Base-by-base conservation (phyloP, 2,329 filamentous ascomycete genomes). In the Coniochaeta sp. region DNA sequence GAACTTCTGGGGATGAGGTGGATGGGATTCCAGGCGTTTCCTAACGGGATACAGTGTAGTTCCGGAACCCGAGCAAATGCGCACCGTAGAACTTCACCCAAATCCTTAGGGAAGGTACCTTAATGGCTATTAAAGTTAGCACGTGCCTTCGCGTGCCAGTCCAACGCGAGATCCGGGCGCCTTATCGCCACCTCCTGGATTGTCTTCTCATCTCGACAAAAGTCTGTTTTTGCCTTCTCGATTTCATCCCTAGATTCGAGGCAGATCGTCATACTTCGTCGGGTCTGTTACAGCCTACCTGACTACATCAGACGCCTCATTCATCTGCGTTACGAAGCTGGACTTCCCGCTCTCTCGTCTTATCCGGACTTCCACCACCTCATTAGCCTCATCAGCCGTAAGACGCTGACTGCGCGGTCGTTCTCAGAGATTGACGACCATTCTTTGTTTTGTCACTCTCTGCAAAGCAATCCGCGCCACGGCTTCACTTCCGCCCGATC, bases 161-260 rank as follows among this genome's bases (percentile, higher is more conserved):
- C 7, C 24, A 28, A 52, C 47, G 47, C 47, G 47, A 52, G 47
- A 52, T 52, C 22, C 16, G 47, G 47, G 47, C 5, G 6, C 17
- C 47, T 52, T 52, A 52, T 52, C 47, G 47, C 47, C 47, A 52
- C 47, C 47, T 52, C 47, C 47, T 52, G 47, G 47, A 52, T 52
- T 14, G 47, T 31, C 47, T 52, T n/a, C 26, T 28, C 47, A 52
- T 52, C 47, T 28, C 26, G 31, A 52, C 47, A 52, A 28, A 50
- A 52, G 47, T 52, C 16, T 31, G 47, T 16, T 31, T 50, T 26
- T 52, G 47, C 47, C 47, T 52, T 52, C 47, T 52, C 22, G 26
- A 52, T 52, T 31, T 52, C 47, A 52, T 52, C 47, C 47, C 47
- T 52, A 28, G 47, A 52, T n/a, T 52, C 14, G 47, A 22, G 19